Conservation (phyloP, 2,329 filamentous ascomycete species). For the Pseudogymnoascus sp. region DNA sequence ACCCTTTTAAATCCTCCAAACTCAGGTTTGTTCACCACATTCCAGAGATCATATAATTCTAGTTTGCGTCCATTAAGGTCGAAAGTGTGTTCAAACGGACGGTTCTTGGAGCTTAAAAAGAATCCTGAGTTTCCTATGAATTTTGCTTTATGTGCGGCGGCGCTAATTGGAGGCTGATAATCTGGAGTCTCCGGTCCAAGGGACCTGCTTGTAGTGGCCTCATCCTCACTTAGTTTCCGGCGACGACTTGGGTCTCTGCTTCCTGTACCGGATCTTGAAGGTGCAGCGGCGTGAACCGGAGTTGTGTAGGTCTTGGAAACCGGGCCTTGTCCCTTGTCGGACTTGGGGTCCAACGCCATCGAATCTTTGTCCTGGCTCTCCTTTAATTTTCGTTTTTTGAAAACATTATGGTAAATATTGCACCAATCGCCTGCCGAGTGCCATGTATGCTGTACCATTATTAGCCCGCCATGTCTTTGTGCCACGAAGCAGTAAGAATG, state of each 20-base stretch:
- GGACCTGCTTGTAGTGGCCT: not conserved
- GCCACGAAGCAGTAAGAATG: not conserved
- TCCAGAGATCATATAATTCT: conserved; percentile 24
- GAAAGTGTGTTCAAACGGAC: conserved; percentile 19
- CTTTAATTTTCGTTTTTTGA: conserved; percentile 14
- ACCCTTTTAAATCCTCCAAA: conserved; percentile 22
- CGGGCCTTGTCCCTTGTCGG: not conserved
- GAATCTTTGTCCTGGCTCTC: conserved; percentile 1
- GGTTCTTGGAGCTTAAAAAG: conserved; percentile 12
- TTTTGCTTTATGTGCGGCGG: conserved; percentile 11
- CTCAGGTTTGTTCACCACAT: conserved; percentile 19
- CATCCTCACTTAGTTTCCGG: not conserved
- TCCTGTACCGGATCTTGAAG: conserved; percentile 3
- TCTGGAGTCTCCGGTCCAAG: not conserved
- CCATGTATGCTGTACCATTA: conserved; percentile 18
- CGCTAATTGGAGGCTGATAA: not conserved
- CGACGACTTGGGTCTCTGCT: conserved; percentile 16
- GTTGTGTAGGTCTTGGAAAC: not conserved
- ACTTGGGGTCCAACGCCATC: not conserved
- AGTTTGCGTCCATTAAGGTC: conserved; percentile 20
- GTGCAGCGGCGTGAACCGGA: not conserved
- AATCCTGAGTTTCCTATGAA: conserved; percentile 17
- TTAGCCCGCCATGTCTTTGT: conserved; percentile 6
- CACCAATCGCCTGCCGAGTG: conserved; percentile 28
- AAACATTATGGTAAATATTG: conserved; percentile 22